Evolutionary conservation across 108 stramenopile genomes (phyloP), one percentile per base, ranked within the genome.

Genomic region (Cyclotella atomus): DNA sequence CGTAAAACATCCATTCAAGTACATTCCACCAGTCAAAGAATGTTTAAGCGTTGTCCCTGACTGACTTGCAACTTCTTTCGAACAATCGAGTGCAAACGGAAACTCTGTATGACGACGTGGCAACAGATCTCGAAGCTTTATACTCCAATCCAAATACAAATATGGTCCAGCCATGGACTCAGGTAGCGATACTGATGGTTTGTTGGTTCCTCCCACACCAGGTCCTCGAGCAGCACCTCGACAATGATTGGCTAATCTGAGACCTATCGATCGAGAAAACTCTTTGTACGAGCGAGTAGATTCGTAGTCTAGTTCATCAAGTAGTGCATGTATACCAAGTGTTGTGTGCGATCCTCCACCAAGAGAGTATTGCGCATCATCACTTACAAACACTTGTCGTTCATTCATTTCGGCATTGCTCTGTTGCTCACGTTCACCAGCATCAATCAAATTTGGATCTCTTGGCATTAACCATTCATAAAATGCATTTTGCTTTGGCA

Each of bases 261-360:
- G 53, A 2, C 76, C 71, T 12, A 89, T 33, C 12, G 74, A 74
- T 29, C 91, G 73, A 53, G 83, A 79, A 61, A 67, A 88, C 69
- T 95, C 94, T 61, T 82, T 85, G 68, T 86, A 92, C 21, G 85
- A 85, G 16, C 94, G 88, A 9, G 82, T 88, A 36, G 71, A 81
- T 77, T 92, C 89, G 61, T 80, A 87, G 62, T 92, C 91, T 35
- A 87, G 34, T 10, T 87, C 88, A 68, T 87, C 88, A 43, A 85
- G 59, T 16, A 70, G 41, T 0, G 88, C 89, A 25, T 82, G 75
- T 6, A 88, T 34, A 1, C 77, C 68, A 8, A 92, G 72, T 1
- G 79, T 60, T 43, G 85, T 77, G 32, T 73, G 65, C 15, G 71
- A 73, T 50, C 76, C 76, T 29, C 68, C 68, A n/a, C 57, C 61